phyloP scores from a whole-genome alignment of 148 eudicot genomes.

The Fallopia convolvulus region DNA sequence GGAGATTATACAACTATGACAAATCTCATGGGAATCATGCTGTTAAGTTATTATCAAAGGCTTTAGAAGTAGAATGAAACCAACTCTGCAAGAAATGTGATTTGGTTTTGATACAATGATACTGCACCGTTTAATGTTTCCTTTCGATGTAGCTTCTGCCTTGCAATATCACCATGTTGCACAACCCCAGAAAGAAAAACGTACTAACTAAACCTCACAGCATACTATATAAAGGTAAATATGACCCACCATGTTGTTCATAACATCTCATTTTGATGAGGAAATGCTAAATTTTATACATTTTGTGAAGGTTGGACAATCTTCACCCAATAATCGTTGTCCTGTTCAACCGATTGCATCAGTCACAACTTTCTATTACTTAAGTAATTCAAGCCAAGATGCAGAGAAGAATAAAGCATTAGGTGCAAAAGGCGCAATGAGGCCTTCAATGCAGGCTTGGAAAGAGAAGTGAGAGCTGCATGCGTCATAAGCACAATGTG shows the following conservation, averaged over 20 bases:
- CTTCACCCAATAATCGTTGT: neutral
- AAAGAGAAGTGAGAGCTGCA: neutral
- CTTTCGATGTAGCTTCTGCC: neutral
- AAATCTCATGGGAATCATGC: neutral
- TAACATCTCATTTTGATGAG: neutral
- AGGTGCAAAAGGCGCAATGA: neutral
- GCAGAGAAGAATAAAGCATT: neutral
- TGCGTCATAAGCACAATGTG: neutral
- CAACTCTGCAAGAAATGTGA: neutral
- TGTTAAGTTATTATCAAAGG: neutral
- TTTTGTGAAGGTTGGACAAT: neutral
- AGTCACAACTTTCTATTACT: neutral
- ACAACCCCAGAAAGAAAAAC: too few relatives aligned
- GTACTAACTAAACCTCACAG: too few relatives aligned
- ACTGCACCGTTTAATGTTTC: neutral
- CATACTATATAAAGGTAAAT: too few relatives aligned
- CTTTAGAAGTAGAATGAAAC: neutral
- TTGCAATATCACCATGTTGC: neutral
- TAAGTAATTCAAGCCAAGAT: neutral
- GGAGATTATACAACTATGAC: neutral
- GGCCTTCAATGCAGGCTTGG: neutral
- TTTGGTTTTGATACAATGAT: neutral
- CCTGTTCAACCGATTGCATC: neutral
- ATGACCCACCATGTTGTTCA: neutral
- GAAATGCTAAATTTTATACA: neutral